Conservation (phyloP, 129 eudicot species). For the Tagetes patula region DNA sequence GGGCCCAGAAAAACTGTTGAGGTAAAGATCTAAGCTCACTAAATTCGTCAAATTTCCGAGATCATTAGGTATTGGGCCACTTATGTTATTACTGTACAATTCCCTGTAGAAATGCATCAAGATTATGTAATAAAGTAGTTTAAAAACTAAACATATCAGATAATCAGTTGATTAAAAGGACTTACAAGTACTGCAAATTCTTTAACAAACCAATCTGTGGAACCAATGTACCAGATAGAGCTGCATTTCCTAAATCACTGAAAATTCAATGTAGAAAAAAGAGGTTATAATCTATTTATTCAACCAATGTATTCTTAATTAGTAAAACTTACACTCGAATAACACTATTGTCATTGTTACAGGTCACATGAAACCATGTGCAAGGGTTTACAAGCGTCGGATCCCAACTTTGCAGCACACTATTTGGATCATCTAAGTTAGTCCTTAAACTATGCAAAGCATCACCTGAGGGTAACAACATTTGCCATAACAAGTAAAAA, state of each 20-base stretch:
- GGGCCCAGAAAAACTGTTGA: conserved; percentile 78
- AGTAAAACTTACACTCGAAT: conserved; percentile 62
- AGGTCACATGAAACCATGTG: conserved; percentile 92
- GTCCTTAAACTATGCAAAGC: conserved; percentile 62
- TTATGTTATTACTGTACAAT: conserved; percentile 79
- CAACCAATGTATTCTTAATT: background rate
- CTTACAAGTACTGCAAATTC: conserved; percentile 73
- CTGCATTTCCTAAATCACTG: conserved; percentile 73
- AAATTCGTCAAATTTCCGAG: conserved; percentile 81
- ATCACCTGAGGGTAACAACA: conserved; percentile 48
- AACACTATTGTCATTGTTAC: conserved; percentile 84
- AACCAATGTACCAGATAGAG: conserved; percentile 71
- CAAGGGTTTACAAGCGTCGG: conserved; percentile 92
- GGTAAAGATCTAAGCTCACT: conserved; percentile 92
- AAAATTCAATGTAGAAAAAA: background rate
- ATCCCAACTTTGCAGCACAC: conserved; percentile 87
- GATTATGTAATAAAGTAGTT: background rate
- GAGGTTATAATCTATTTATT: background rate
- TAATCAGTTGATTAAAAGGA: background rate
- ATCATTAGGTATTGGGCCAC: conserved; percentile 80
- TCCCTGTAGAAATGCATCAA: conserved; percentile 53
- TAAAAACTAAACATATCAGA: background rate
- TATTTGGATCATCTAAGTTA: conserved; percentile 63
- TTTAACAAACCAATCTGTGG: conserved; percentile 76
- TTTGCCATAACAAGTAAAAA: background rate